Evolutionary conservation across 257 asterid genomes (phyloP).

Genomic region (Voacanga thouarsii): DNA sequence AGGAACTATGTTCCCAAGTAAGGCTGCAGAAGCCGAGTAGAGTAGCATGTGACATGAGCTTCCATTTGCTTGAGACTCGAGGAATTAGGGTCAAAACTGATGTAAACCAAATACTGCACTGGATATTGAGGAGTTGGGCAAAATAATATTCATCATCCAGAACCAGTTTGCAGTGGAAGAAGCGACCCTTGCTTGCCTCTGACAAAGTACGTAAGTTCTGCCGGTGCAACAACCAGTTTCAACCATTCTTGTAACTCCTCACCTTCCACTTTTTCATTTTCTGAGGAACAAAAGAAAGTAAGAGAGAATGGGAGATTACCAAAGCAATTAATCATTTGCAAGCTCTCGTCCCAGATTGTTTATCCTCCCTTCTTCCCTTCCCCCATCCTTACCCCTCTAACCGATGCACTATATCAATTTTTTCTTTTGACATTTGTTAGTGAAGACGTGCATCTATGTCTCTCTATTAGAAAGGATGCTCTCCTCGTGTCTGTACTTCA

Average conservation of each 20-base stretch:
- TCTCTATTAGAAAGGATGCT: not conserved
- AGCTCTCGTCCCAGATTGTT: not conserved
- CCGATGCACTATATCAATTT: not conserved
- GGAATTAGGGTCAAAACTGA: conserved; percentile 1
- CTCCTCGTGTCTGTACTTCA: not conserved
- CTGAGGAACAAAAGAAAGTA: conserved; percentile 30
- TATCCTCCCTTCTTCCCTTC: not conserved
- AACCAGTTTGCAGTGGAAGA: conserved; percentile 67
- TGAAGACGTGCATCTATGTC: not conserved
- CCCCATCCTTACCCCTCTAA: not conserved
- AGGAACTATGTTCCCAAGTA: not conserved
- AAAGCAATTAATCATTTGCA: not conserved
- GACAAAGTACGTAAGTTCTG: conserved; percentile 73
- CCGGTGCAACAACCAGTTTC: conserved; percentile 86
- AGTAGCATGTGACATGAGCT: not conserved
- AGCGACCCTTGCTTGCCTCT: conserved; percentile 68
- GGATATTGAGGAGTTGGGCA: conserved; percentile 11
- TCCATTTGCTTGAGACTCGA: not conserved
- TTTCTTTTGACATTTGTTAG: not conserved
- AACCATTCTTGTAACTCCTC: conserved; percentile 91
- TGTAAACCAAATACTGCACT: not conserved
- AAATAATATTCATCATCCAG: conserved; percentile 27
- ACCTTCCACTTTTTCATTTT: conserved; percentile 93
- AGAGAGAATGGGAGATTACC: not conserved
- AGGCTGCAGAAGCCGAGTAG: not conserved